These are phyloP conservation scores for Heritiera fomes DNA, from an alignment of 345 rosid species.

Conservation along the genomic window DNA sequence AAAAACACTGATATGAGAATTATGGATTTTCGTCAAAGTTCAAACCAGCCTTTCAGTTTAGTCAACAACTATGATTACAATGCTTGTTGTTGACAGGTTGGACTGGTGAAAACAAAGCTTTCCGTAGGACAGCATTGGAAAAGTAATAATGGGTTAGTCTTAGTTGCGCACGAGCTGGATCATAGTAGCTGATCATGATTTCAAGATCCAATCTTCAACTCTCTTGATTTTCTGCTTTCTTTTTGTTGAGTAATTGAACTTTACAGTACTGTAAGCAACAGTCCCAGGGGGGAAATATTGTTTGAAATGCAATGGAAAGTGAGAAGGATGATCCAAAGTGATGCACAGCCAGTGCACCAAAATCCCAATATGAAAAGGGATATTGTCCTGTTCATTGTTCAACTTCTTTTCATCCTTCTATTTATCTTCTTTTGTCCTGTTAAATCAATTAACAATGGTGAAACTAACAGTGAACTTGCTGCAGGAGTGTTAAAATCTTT, in stretches of 20 bases:
- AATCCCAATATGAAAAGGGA: not conserved
- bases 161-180: constrained; percentile 32
- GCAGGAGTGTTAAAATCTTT: not conserved
- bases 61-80: constrained; percentile 57
- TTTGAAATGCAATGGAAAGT: not conserved
- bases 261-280: not conserved
- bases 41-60: constrained; percentile 22
- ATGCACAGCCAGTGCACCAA: not conserved
- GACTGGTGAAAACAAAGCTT: constrained; percentile 16
- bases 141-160: constrained; percentile 17
- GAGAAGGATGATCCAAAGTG: not conserved
- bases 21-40: constrained; percentile 26
- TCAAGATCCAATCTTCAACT: not conserved
- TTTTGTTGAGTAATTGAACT: not conserved
- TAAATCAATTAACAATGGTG: not conserved
- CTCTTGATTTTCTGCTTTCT: not conserved
- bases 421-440: not conserved
- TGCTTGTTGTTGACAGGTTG: constrained; percentile 46
- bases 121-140: constrained; percentile 10
- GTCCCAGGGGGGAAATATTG: not conserved
- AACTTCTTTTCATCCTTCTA: not conserved
- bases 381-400: not conserved
- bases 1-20: constrained; percentile 15
- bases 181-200: constrained; percentile 18
- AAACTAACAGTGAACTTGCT: not conserved